Evolutionary conservation across 805 yeast genomes (phyloP).

Genomic region (Naumovozyma baii): DNA sequence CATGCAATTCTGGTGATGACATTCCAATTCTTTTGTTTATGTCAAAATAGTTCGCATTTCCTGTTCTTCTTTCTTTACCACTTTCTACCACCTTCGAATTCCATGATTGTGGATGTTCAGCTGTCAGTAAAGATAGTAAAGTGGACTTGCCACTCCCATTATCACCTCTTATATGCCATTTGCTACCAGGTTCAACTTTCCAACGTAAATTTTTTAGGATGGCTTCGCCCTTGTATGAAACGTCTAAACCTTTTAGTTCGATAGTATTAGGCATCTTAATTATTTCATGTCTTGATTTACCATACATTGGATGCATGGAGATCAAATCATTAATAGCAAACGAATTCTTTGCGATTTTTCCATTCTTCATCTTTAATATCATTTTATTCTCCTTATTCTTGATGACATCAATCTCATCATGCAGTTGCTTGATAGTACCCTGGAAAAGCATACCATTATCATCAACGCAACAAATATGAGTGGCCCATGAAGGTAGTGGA

Average conservation of each 20-base stretch:
- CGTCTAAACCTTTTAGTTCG: slow-evolving; percentile 52
- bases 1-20: slow-evolving; percentile 86
- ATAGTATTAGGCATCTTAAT: slow-evolving; percentile 27
- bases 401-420: slow-evolving; percentile 14
- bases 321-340: slow-evolving; percentile 16
- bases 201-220: slow-evolving; percentile 55
- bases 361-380: background rate
- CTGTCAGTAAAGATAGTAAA: slow-evolving; percentile 68
- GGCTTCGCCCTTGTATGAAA: slow-evolving; percentile 53
- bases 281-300: slow-evolving; percentile 7
- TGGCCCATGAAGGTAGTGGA: slow-evolving; percentile 67
- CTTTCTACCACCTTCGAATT: slow-evolving; percentile 60
- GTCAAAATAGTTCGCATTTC: slow-evolving; percentile 65
- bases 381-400: slow-evolving; percentile 9
- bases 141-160: slow-evolving; percentile 96
- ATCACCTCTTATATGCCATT: slow-evolving; percentile 82
- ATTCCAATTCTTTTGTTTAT: slow-evolving; percentile 75
- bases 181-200: slow-evolving; percentile 60
- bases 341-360: slow-evolving; percentile 1
- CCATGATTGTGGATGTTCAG: slow-evolving; percentile 98
- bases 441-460: slow-evolving; percentile 40
- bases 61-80: slow-evolving; percentile 53
- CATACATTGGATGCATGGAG: slow-evolving; percentile 17
- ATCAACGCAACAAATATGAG: slow-evolving; percentile 57
- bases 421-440: slow-evolving; percentile 35